Percentiles rank a stretch among this genome's conserved stretches.
Conservation (phyloP, 257 asterid genomes). For the Primulina tabacum region DNA sequence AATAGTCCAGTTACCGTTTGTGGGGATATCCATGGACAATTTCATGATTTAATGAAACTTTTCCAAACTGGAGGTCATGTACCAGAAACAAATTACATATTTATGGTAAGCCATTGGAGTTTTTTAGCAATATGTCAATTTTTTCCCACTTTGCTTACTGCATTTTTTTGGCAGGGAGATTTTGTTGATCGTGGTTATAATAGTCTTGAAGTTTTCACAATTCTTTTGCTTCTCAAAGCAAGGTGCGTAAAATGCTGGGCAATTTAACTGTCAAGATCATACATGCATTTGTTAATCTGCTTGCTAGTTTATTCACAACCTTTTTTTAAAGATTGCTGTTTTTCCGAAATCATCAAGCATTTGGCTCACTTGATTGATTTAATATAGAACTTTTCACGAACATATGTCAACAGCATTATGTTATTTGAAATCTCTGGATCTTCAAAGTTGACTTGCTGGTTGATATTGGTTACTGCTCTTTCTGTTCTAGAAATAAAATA, state of each 20-base stretch:
- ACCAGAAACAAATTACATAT: slow-evolving; percentile 94
- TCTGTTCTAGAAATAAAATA: background rate
- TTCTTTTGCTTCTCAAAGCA: slow-evolving; percentile 94
- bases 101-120: slow-evolving; percentile 56
- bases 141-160: slow-evolving; percentile 11
- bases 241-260: slow-evolving; percentile 47
- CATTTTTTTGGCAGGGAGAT: slow-evolving; percentile 67
- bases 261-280: background rate
- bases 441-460: background rate
- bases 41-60: slow-evolving; percentile 97
- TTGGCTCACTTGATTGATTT: slow-evolving; percentile 15
- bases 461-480: background rate
- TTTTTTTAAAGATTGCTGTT: background rate
- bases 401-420: slow-evolving; percentile 10
- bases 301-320: slow-evolving; percentile 11
- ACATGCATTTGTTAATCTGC: slow-evolving; percentile 1
- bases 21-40: slow-evolving; percentile 97
- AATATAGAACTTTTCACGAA: slow-evolving; percentile 15
- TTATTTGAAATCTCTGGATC: slow-evolving; percentile 13
- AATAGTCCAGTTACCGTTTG: slow-evolving; percentile 98
- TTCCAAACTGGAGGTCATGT: slow-evolving; percentile 99
- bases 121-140: background rate
- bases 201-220: slow-evolving; percentile 94
- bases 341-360: background rate
- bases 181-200: slow-evolving; percentile 99